Conservation (phyloP, 805 yeast genomes). For the Saccharomycopsis capsularis region DNA sequence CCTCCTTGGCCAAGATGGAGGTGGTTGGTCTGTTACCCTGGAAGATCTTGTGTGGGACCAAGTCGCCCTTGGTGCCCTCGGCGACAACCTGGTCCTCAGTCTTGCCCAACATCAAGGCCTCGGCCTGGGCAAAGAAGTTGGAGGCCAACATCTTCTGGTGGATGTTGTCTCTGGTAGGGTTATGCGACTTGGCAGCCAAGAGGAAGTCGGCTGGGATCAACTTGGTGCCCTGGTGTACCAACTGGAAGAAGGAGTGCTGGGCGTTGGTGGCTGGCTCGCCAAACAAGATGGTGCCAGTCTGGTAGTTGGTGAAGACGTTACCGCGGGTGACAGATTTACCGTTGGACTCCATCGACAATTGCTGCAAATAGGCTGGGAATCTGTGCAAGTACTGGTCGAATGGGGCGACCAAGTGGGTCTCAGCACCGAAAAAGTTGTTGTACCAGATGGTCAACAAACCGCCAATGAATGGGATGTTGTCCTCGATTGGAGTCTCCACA, state of each 20-base stretch:
- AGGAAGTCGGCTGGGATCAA: constrained; percentile 95
- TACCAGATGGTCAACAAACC: constrained; percentile 96
- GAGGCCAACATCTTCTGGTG: constrained; percentile 99
- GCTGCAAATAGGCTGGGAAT: constrained; percentile 99
- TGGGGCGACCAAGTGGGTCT: constrained; percentile 97
- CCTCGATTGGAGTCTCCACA: constrained; percentile 70
- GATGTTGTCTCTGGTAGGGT: constrained; percentile 88
- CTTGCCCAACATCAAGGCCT: constrained; percentile 96
- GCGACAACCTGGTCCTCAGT: constrained; percentile 71
- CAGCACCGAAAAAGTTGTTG: constrained; percentile 96
- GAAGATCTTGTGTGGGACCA: constrained; percentile 93
- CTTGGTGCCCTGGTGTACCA: constrained; percentile 98
- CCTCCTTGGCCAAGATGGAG: constrained; percentile 88
- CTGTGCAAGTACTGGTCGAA: constrained; percentile 98
- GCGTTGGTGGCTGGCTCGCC: constrained; percentile 99
- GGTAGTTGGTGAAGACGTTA: constrained; percentile 84
- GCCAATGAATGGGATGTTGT: constrained; percentile 89
- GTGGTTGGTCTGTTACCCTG: constrained; percentile 99
- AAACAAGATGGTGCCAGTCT: constrained; percentile 90
- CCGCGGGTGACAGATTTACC: constrained; percentile 97
- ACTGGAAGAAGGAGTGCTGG: constrained; percentile 98
- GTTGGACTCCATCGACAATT: constrained; percentile 97
- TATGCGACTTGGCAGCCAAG: constrained; percentile 94
- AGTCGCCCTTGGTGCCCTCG: constrained; percentile 81
- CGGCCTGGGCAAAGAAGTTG: constrained; percentile 97